Evolutionary conservation across 2,329 filamentous ascomycete genomes (phyloP).

Genomic region (Didymella sp.): DNA sequence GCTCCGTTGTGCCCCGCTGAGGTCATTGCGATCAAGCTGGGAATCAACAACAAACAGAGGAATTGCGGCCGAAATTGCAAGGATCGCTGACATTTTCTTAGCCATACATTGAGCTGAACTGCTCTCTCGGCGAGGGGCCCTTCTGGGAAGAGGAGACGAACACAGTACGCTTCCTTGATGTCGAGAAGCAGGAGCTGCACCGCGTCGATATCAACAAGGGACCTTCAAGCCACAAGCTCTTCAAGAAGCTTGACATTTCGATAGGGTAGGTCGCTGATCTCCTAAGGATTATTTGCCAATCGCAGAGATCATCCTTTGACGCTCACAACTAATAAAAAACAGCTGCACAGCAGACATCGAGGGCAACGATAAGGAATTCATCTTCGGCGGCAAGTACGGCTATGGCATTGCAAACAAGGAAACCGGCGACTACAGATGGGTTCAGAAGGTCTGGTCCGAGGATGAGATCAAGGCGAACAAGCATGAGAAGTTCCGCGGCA

Average conservation of each 20-base stretch:
- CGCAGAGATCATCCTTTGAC: not conserved
- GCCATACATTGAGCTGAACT: constrained; percentile 67
- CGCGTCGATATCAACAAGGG: constrained; percentile 70
- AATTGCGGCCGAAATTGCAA: not conserved
- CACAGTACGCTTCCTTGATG: constrained; percentile 80
- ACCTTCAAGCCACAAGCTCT: constrained; percentile 62
- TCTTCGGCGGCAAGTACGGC: constrained; percentile 81
- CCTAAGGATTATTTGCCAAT: not conserved
- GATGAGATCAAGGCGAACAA: constrained; percentile 55
- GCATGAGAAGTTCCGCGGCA: constrained; percentile 66
- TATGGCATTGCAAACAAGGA: constrained; percentile 76
- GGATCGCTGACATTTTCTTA: constrained; percentile 28
- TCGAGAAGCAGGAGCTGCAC: constrained; percentile 78
- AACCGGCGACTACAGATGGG: constrained; percentile 62
- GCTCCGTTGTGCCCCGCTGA: constrained; percentile 33
- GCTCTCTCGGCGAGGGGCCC: constrained; percentile 74
- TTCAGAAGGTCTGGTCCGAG: constrained; percentile 63
- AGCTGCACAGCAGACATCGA: constrained; percentile 76
- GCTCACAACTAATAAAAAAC: not conserved
- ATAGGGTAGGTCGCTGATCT: constrained; percentile 55
- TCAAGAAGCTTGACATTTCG: constrained; percentile 64
- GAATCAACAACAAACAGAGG: not conserved
- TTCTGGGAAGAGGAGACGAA: constrained; percentile 73
- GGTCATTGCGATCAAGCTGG: constrained; percentile 20
- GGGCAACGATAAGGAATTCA: constrained; percentile 70